phyloP scores from a whole-genome alignment of 129 eudicot species.

The Lonicera japonica region DNA sequence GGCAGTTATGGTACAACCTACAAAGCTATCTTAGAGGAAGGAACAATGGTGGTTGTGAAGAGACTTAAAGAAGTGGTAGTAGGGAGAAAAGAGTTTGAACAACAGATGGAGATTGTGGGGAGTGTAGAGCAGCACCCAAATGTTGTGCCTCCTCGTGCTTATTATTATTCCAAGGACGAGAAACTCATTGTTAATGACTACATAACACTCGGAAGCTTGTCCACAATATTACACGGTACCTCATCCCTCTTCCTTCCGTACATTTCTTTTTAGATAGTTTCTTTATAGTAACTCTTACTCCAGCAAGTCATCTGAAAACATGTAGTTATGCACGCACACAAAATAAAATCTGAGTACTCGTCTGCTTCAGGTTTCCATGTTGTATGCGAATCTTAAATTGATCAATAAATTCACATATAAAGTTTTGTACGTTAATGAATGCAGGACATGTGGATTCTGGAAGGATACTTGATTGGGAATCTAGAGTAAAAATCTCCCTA shows the following conservation, averaged over 20 bases:
- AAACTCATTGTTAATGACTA: constrained; percentile 68
- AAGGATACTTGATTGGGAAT: constrained; percentile 70
- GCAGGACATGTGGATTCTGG: constrained; percentile 64
- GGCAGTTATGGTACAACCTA: constrained; percentile 85
- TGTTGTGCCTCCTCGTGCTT: constrained; percentile 68
- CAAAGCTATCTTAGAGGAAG: constrained; percentile 78
- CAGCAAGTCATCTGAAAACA: no score
- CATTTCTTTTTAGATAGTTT: background rate
- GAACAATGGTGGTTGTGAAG: constrained; percentile 74
- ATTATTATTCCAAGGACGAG: constrained; percentile 85
- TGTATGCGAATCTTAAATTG: no score
- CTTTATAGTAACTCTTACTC: no score
- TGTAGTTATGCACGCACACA: no score
- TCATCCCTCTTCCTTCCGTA: background rate
- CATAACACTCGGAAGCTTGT: constrained; percentile 52
- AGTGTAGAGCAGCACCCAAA: constrained; percentile 51
- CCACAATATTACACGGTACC: constrained; percentile 65
- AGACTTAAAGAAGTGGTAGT: constrained; percentile 69
- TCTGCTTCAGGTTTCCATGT: no score
- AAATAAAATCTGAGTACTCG: no score
- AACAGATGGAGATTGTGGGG: constrained; percentile 80
- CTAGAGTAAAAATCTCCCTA: constrained; percentile 48
- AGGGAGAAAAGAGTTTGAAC: constrained; percentile 79
- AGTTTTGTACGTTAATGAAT: background rate
- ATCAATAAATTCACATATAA: no score